Percentiles rank a stretch among this genome's conserved stretches.
Conservation (phyloP, 768 basidiomycete species). For the Boletus patriciae region DNA sequence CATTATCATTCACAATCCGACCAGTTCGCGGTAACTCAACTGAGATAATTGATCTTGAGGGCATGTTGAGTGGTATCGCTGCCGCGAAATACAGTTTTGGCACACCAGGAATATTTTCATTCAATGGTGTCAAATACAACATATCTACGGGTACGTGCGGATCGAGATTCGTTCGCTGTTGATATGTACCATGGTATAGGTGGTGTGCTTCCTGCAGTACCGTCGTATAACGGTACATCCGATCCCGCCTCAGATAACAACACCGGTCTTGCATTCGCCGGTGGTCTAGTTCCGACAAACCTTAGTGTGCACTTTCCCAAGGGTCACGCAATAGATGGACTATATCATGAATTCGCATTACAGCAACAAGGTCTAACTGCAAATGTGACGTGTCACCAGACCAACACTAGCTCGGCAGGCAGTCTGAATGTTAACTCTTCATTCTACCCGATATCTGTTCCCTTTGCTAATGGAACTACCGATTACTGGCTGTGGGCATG, state of each 20-base stretch:
- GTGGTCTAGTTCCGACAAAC: conserved; percentile 4
- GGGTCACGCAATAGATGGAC: neutral
- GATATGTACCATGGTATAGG: neutral
- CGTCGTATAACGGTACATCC: neutral
- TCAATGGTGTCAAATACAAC: conserved; percentile 21
- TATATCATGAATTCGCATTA: neutral
- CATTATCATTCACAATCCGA: neutral
- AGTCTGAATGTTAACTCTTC: neutral
- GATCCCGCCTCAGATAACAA: neutral
- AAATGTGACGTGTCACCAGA: conserved; percentile 1
- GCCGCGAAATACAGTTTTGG: conserved; percentile 11
- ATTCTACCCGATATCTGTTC: neutral
- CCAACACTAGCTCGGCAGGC: neutral
- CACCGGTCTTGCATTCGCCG: neutral
- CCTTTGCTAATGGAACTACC: neutral
- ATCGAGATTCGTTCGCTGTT: neutral
- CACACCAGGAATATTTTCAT: conserved; percentile 8
- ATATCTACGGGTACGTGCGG: conserved; percentile 10
- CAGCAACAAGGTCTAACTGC: conserved; percentile 23
- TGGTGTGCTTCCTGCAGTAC: conserved; percentile 8
- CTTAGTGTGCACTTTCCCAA: neutral
- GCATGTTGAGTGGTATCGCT: conserved; percentile 16
- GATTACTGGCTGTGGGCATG: conserved; percentile 9
- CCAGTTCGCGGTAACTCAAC: conserved; percentile 16
- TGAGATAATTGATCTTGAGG: conserved; percentile 5